Evolutionary conservation across 2,329 filamentous ascomycete genomes (phyloP).

Genomic region (Clonostachys rhizophaga): DNA sequence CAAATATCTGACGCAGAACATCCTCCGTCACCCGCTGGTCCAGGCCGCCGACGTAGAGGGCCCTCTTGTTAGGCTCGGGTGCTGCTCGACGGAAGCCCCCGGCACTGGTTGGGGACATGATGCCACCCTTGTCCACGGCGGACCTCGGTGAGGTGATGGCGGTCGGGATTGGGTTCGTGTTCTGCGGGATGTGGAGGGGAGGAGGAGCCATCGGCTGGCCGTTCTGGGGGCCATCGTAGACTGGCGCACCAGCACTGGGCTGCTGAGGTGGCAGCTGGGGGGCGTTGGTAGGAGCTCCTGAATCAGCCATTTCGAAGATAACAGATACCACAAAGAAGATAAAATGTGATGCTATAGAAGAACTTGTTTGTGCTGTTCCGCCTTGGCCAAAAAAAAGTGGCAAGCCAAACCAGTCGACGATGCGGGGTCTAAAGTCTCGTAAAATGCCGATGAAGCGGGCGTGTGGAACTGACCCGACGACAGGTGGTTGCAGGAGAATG

Average conservation of each 20-base stretch:
- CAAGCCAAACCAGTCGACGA: too few relatives aligned
- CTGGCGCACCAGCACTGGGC: constrained; percentile 65
- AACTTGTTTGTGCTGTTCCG: too few relatives aligned
- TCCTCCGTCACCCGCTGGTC: constrained; percentile 96
- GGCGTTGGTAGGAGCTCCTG: constrained; percentile 55
- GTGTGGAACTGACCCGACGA: too few relatives aligned
- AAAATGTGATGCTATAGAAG: too few relatives aligned
- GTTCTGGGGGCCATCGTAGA: constrained; percentile 71
- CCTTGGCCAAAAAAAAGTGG: too few relatives aligned
- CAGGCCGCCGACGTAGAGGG: constrained; percentile 90
- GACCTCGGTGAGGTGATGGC: constrained; percentile 87
- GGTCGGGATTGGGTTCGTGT: constrained; percentile 91
- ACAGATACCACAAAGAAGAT: too few relatives aligned
- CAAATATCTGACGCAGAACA: constrained; percentile 94
- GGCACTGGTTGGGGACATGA: constrained; percentile 82
- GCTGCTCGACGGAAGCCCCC: constrained; percentile 85
- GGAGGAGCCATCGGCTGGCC: constrained; percentile 71
- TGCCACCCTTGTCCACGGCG: constrained; percentile 53
- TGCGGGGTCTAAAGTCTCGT: too few relatives aligned
- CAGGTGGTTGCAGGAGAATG: too few relatives aligned
- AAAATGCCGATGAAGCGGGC: too few relatives aligned
- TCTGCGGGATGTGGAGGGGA: constrained; percentile 89
- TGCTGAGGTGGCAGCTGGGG: constrained; percentile 67
- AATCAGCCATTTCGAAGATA: constrained; percentile 64
- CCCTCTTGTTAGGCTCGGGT: constrained; percentile 97